Evolutionary conservation across 768 basidiomycete genomes (phyloP).

Genomic region (Rhodotorula diobovata): DNA sequence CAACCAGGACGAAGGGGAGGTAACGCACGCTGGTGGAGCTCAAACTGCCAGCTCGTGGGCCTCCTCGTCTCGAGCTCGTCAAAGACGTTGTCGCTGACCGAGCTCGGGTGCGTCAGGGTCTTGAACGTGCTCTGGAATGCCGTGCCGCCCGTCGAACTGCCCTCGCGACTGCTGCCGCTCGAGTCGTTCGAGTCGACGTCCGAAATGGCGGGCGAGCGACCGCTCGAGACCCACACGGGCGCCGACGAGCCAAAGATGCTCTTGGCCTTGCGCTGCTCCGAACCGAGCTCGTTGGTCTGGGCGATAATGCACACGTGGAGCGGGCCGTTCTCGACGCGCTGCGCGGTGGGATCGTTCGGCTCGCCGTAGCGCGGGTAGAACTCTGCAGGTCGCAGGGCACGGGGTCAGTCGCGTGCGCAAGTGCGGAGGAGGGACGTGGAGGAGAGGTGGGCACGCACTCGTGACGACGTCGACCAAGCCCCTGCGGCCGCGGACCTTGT

Average conservation of each 20-base stretch:
- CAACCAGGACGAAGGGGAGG: neutral
- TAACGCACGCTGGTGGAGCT: conserved; percentile 39
- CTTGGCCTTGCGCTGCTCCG: conserved; percentile 31
- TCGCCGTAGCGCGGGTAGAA: conserved; percentile 37
- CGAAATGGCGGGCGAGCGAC: conserved; percentile 11
- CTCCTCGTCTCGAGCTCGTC: conserved; percentile 66
- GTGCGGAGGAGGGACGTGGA: neutral
- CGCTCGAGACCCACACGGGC: conserved; percentile 30
- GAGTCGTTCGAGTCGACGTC: conserved; percentile 18
- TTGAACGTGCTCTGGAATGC: conserved; percentile 36
- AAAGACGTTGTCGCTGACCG: conserved; percentile 57
- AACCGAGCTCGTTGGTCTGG: conserved; percentile 34
- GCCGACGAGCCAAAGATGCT: conserved; percentile 12
- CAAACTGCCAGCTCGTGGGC: conserved; percentile 78
- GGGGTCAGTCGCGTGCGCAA: too few species aligned
- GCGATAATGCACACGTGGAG: conserved; percentile 33
- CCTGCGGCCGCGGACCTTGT: conserved; percentile 46
- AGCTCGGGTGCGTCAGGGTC: conserved; percentile 34
- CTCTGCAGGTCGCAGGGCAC: neutral
- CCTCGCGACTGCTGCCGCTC: neutral
- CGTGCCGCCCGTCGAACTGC: neutral
- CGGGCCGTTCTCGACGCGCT: neutral
- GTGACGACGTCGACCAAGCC: conserved; percentile 47
- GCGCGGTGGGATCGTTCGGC: neutral
- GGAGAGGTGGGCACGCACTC: conserved; percentile 8